A percentile compares a stretch with the other conserved stretches of the same genome.
Conservation (phyloP, 2,329 filamentous ascomycete species). For the Whalleya microplaca region DNA sequence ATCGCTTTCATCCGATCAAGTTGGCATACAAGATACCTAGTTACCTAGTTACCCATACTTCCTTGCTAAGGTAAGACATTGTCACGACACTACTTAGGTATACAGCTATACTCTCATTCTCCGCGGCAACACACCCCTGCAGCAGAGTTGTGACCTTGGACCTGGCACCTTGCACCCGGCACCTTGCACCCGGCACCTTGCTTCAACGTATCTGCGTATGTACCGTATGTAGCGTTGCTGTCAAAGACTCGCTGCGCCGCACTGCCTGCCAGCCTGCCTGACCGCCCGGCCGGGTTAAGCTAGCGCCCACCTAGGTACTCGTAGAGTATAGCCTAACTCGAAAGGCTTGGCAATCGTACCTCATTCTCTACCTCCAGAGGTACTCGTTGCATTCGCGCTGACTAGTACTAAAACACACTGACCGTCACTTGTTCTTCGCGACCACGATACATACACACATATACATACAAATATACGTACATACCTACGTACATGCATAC, state of each 20-base stretch:
- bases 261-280: conserved; percentile 28
- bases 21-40: not conserved
- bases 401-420: no score
- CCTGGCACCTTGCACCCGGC: no score
- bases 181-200: no score
- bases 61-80: not conserved
- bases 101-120: not conserved
- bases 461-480: conserved; percentile 11
- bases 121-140: not conserved
- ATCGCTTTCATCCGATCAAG: not conserved
- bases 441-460: conserved; percentile 14
- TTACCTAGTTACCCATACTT: no score
- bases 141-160: conserved; percentile 1
- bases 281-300: conserved; percentile 24
- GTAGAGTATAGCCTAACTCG: conserved; percentile 12
- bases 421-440: not conserved
- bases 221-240: no score
- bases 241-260: conserved; percentile 20
- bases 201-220: no score
- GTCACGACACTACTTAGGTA: not conserved
- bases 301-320: conserved; percentile 11
- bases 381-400: not conserved
- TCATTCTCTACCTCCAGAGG: conserved; percentile 3
- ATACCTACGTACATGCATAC: conserved; percentile 2
- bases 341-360: conserved; percentile 16